phyloP scores from a whole-genome alignment of 441 rosid species.

The Aquilaria agallochum region DNA sequence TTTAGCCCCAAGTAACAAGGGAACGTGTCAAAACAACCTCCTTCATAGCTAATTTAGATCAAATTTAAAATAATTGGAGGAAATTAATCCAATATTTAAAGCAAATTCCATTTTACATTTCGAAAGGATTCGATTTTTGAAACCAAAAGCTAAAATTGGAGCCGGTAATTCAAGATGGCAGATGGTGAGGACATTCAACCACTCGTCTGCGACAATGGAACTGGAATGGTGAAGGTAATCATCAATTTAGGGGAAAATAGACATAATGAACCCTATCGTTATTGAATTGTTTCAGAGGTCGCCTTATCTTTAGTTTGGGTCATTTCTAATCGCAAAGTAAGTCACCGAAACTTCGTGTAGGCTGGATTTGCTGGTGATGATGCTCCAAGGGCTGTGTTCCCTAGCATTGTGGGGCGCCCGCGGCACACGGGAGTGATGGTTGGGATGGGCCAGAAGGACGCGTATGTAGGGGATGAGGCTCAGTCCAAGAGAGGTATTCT shows the following conservation, averaged over 20 bases:
- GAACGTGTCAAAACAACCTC: too few relatives aligned
- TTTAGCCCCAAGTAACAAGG: too few relatives aligned
- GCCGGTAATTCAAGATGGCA: constrained; percentile 41
- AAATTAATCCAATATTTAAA: too few relatives aligned
- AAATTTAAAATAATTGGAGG: background rate
- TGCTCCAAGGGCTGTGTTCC: constrained; percentile 80
- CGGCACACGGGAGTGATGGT: constrained; percentile 82
- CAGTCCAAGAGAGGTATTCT: constrained; percentile 73
- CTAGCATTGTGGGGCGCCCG: constrained; percentile 73
- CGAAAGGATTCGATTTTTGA: background rate
- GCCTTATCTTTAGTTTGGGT: background rate
- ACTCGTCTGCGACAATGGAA: constrained; percentile 57
- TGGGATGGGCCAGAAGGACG: constrained; percentile 76
- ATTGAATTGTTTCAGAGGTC: background rate
- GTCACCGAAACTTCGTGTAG: constrained; percentile 14
- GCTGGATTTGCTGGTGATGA: constrained; percentile 85
- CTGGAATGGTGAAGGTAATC: constrained; percentile 62
- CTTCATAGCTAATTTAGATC: too few relatives aligned
- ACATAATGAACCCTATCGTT: background rate
- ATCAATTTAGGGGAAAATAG: background rate
- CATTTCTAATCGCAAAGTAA: too few relatives aligned
- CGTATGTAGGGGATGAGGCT: constrained; percentile 78
- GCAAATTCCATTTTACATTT: background rate
- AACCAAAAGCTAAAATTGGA: constrained; percentile 7
- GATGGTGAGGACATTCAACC: constrained; percentile 62